A percentile compares a stretch with the other conserved stretches of the same genome.
Conservation (phyloP, 1,284 basidiomycete genomes). For the Ustanciosporium gigantosporum region DNA sequence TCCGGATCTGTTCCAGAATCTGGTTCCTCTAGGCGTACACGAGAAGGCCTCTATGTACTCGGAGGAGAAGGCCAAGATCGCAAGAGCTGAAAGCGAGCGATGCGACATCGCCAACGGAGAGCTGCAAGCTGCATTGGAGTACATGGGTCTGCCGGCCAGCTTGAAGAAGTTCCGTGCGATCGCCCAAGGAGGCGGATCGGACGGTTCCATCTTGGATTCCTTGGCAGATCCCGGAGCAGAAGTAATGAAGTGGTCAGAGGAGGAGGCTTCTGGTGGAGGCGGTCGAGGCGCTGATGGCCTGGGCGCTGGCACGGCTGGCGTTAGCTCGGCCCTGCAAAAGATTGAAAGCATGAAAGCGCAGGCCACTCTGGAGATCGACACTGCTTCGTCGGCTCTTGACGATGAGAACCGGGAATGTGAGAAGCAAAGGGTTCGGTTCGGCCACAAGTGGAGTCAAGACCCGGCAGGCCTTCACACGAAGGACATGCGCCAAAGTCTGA, state of each 20-base stretch:
- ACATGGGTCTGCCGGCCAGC: slow-evolving; percentile 77
- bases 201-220: slow-evolving; percentile 55
- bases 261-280: slow-evolving; percentile 70
- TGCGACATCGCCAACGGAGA: slow-evolving; percentile 82
- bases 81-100: slow-evolving; percentile 83
- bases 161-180: slow-evolving; percentile 78
- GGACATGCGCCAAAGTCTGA: slow-evolving; percentile 76
- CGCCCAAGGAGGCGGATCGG: slow-evolving; percentile 67
- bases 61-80: slow-evolving; percentile 97
- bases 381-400: slow-evolving; percentile 41
- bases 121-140: slow-evolving; percentile 77
- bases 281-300: slow-evolving; percentile 70
- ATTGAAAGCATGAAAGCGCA: slow-evolving; percentile 39
- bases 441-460: slow-evolving; percentile 85
- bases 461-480: slow-evolving; percentile 71
- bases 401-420: slow-evolving; percentile 63
- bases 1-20: slow-evolving; percentile 81
- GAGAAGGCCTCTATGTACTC: slow-evolving; percentile 95
- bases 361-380: slow-evolving; percentile 32
- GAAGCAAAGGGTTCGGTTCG: slow-evolving; percentile 71
- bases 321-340: slow-evolving; percentile 34
- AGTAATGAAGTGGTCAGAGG: slow-evolving; percentile 73
- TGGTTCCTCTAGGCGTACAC: slow-evolving; percentile 91
- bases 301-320: slow-evolving; percentile 36
- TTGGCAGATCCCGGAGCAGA: slow-evolving; percentile 71